These are phyloP conservation scores for Phlebiopsis flavidoalba DNA, from an alignment of 768 basidiomycete genomes.

Conservation along the genomic window DNA sequence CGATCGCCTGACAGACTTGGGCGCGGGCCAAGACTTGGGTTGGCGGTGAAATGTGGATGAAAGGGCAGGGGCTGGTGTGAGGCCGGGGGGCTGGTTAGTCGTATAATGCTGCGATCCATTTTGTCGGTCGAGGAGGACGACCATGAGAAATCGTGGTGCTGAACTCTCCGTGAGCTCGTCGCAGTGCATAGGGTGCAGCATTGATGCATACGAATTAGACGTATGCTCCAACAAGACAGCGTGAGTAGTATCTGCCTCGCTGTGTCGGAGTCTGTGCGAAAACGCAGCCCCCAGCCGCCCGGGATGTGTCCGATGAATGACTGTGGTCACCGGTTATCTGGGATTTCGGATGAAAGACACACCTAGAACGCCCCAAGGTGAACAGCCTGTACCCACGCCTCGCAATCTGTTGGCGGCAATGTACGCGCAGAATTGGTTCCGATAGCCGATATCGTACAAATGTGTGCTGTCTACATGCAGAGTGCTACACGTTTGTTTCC, in stretches of 20 bases:
- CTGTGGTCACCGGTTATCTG: background rate
- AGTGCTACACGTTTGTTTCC: constrained; percentile 1
- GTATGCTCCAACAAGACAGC: background rate
- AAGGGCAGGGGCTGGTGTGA: background rate
- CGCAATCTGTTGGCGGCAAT: background rate
- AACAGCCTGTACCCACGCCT: background rate
- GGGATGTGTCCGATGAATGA: background rate
- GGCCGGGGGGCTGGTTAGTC: background rate
- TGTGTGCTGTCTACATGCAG: constrained; percentile 5
- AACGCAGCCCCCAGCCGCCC: background rate
- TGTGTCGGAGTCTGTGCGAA: background rate
- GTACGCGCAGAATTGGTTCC: constrained; percentile 1
- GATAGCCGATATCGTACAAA: constrained; percentile 12
- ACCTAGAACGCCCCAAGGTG: background rate
- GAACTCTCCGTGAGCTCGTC: background rate
- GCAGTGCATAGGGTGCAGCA: background rate
- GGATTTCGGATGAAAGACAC: background rate
- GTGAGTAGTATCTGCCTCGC: background rate
- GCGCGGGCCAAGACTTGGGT: background rate
- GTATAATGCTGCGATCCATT: background rate
- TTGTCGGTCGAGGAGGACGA: background rate
- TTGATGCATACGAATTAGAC: constrained; percentile 1
- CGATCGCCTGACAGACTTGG: background rate
- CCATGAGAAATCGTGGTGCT: background rate
- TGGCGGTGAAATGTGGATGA: background rate